Evolutionary conservation across 2,329 filamentous ascomycete genomes (phyloP).

Genomic region (Fusarium concolor): DNA sequence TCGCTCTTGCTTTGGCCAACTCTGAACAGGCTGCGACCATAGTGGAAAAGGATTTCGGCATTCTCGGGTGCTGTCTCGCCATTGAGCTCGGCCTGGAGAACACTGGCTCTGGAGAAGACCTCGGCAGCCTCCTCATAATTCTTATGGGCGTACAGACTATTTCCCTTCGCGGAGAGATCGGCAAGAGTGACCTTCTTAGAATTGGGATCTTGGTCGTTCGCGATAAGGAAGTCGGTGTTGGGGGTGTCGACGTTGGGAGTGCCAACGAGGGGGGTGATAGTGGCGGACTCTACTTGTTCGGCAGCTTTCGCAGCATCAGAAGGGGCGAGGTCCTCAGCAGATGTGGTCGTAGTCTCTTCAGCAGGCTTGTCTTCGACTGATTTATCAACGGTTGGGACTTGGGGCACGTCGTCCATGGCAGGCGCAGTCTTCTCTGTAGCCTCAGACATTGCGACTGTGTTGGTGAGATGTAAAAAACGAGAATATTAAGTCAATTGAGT

Average conservation of each 20-base stretch:
- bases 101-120: slow-evolving; percentile 86
- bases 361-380: slow-evolving; percentile 1
- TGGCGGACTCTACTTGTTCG: slow-evolving; percentile 36
- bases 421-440: slow-evolving; percentile 44
- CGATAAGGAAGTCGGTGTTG: slow-evolving; percentile 44
- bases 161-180: slow-evolving; percentile 83
- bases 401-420: slow-evolving; percentile 27
- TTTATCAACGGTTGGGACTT: slow-evolving; percentile 9
- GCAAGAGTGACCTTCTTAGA: slow-evolving; percentile 74
- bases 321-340: slow-evolving; percentile 4
- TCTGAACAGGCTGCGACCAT: slow-evolving; percentile 93
- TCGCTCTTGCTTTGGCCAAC: slow-evolving; percentile 95
- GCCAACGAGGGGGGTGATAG: slow-evolving; percentile 28
- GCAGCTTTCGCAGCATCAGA: slow-evolving; percentile 23
- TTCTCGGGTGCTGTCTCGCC: slow-evolving; percentile 93
- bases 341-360: neutral
- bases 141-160: slow-evolving; percentile 88
- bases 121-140: slow-evolving; percentile 89
- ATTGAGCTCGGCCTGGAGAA: slow-evolving; percentile 90
- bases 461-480: neutral
- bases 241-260: slow-evolving; percentile 35
- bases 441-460: slow-evolving; percentile 46
- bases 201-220: slow-evolving; percentile 58
- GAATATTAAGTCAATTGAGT: neutral
- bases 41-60: slow-evolving; percentile 92